Evolutionary conservation across 768 basidiomycete species (phyloP).

Genomic region (Phlegmacium glaucopus): DNA sequence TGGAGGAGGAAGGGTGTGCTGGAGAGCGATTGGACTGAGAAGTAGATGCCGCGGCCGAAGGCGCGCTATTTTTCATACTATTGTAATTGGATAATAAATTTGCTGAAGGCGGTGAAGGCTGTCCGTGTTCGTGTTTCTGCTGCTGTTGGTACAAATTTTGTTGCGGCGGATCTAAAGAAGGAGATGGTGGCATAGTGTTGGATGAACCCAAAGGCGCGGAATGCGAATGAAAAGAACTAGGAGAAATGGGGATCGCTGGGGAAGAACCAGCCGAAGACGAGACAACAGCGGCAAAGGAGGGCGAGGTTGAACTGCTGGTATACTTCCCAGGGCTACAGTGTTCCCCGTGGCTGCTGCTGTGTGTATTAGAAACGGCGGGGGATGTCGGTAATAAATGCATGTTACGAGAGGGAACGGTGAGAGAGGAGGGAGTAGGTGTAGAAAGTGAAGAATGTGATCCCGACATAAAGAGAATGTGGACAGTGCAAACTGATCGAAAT

Average conservation of each 20-base stretch:
- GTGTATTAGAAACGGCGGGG: constrained; percentile 14
- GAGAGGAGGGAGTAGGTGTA: constrained; percentile 1
- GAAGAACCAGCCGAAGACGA: not conserved
- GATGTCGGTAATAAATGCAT: constrained; percentile 12
- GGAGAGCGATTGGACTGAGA: constrained; percentile 3
- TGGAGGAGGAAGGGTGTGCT: constrained; percentile 9
- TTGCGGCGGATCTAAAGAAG: constrained; percentile 11
- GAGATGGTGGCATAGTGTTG: not conserved
- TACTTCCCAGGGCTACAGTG: not conserved
- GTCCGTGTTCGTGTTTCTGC: constrained; percentile 12
- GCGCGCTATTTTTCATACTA: not conserved
- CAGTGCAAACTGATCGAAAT: not conserved
- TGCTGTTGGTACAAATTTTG: constrained; percentile 1
- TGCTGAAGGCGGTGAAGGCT: constrained; percentile 4
- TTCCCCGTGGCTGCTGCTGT: constrained; percentile 5
- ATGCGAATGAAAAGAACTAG: constrained; percentile 7
- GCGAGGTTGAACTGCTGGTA: constrained; percentile 1
- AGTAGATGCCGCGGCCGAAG: not conserved
- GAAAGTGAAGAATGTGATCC: constrained; percentile 5
- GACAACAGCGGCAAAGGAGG: not conserved
- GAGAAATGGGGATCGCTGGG: constrained; percentile 1
- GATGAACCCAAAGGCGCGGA: constrained; percentile 5
- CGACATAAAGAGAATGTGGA: constrained; percentile 2
- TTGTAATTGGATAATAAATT: constrained; percentile 1
- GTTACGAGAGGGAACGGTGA: not conserved